A percentile compares a stretch with the other conserved stretches of the same genome.
Conservation (phyloP, 2,329 filamentous ascomycete genomes). For the Aspergillus terreus region DNA sequence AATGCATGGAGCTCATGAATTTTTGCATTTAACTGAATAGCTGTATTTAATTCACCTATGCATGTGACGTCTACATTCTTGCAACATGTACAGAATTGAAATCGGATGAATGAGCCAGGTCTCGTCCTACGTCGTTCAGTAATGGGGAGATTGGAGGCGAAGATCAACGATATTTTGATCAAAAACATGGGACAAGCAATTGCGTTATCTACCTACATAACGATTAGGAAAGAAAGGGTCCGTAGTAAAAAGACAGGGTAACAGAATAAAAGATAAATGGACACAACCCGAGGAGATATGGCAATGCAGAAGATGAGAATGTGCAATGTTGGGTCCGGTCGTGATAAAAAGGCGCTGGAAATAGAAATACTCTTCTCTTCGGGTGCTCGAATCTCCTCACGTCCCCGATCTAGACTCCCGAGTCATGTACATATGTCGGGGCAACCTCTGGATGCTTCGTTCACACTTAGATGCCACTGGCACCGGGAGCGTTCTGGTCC, state of each 20-base stretch:
- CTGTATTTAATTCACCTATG: neutral
- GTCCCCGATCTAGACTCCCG: neutral
- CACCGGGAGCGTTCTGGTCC: slow-evolving; percentile 77
- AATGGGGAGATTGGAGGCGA: too few species aligned
- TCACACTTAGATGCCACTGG: slow-evolving; percentile 42
- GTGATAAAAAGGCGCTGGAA: slow-evolving; percentile 10
- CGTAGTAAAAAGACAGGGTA: slow-evolving; percentile 15
- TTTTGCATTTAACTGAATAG: neutral
- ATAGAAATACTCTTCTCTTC: slow-evolving; percentile 5
- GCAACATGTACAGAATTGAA: too few species aligned
- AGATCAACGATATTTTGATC: neutral
- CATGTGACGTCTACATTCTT: too few species aligned
- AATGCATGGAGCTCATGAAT: neutral
- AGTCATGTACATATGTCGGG: neutral
- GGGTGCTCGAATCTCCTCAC: slow-evolving; percentile 2
- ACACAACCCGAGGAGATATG: slow-evolving; percentile 2
- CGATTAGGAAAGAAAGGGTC: slow-evolving; percentile 11
- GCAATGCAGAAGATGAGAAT: neutral
- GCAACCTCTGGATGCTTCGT: too few species aligned
- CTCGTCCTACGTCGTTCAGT: too few species aligned
- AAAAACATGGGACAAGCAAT: slow-evolving; percentile 2
- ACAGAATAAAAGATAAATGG: slow-evolving; percentile 4
- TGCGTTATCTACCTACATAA: slow-evolving; percentile 20
- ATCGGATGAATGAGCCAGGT: too few species aligned
- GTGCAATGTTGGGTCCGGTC: slow-evolving; percentile 2